Evolutionary conservation across 768 basidiomycete genomes (phyloP).

Genomic region (Termitomyces sp.): DNA sequence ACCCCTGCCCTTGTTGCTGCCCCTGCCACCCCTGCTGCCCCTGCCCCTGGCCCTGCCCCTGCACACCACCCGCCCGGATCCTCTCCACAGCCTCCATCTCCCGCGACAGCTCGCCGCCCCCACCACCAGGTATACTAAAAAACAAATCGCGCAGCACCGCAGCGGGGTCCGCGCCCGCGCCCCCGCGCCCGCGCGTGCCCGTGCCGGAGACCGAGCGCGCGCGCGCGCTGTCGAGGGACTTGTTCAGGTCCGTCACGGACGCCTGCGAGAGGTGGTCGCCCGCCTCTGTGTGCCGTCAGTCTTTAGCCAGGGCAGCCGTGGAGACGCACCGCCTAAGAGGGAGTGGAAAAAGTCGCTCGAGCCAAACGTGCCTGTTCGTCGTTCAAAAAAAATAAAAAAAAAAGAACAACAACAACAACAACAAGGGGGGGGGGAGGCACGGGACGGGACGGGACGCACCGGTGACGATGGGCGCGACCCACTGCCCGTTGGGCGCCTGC

Average conservation of each 20-base stretch:
- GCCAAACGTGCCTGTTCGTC: conserved; percentile 62
- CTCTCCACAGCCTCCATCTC: conserved; percentile 73
- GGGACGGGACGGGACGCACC: conserved; percentile 30
- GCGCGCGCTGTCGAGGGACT: conserved; percentile 66
- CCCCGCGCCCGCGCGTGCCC: conserved; percentile 15
- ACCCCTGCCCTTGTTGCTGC: no score
- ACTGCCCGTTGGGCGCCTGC: conserved; percentile 66
- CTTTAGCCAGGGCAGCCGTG: background rate
- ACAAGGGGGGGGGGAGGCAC: no score
- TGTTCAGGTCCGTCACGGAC: conserved; percentile 83
- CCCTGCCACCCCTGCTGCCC: background rate
- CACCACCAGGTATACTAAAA: conserved; percentile 56
- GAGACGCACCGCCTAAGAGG: conserved; percentile 50
- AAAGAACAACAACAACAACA: no score
- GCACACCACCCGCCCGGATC: conserved; percentile 48
- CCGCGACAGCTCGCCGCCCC: conserved; percentile 57
- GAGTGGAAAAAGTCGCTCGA: conserved; percentile 77
- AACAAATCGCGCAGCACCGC: conserved; percentile 58
- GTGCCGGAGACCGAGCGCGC: no score
- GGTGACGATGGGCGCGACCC: conserved; percentile 80
- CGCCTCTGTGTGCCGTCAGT: conserved; percentile 1
- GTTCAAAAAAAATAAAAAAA: no score
- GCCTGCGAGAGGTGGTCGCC: conserved; percentile 39
- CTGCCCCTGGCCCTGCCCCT: conserved; percentile 16
- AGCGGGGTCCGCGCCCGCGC: conserved; percentile 16